Evolutionary conservation across 345 rosid species (phyloP), one percentile per base, ranked within the genome.

Genomic region (Salix udensis): DNA sequence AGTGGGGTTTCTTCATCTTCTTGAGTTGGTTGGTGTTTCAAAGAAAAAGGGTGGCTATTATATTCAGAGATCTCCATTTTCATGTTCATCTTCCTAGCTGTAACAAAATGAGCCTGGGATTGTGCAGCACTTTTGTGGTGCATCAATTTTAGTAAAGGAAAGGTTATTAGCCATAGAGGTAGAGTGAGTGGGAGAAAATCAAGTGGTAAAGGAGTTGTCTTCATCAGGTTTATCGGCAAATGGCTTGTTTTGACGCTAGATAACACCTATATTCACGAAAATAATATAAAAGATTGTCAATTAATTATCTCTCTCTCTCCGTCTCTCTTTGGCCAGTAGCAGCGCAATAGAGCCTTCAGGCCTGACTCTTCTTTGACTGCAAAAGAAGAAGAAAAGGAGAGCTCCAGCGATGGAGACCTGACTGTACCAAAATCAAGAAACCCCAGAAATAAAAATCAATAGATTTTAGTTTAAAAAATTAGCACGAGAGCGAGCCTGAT

Each of bases 371-470:
- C 74, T 77, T 87, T 84, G 88, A 88, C 89, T 82, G 88, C 76
- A 79, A 80, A 86, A 84, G 82, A 73, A 85, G 77, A 67, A 75
- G 68, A 69, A 79, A 84, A 81, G 53, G 75, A 76, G 84, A 80
- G 23, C 78, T 71, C 78, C 64, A 74, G 79, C 78, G 87, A 88
- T 85, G 83, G 88, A 84, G 91, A 89, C 90, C 71, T 85, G 85
- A 76, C 91, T 79, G 72, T 74, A 67, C 24, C 39, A 74, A 81
- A 78, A 83, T 77, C 82, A 78, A 77, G 66, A 78, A 80, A 67
- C 37, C 65, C 77, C 83, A 69, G 58, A 64, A 42, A 69, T 13
- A 15, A 77, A 84, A 70, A 76, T 70, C 28, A 73, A 75, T 39
- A 26, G 65, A 82, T 46, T 46, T 46, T 14, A 14, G 50, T 46